These are phyloP conservation scores for Deinandra increscens DNA, from an alignment of 129 eudicot species.

Conservation along the genomic window DNA sequence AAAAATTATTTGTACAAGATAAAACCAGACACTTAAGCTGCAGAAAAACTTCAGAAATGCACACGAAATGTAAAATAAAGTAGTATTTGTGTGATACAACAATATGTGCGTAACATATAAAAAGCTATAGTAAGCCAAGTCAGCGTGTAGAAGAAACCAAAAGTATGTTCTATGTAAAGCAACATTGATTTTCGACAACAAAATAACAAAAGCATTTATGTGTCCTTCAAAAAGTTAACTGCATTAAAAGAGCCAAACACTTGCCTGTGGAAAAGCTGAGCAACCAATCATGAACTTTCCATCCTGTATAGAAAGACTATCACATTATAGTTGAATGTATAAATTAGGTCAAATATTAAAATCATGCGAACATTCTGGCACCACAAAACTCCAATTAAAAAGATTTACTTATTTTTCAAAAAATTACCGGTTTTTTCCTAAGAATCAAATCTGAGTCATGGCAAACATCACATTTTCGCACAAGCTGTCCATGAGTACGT, in stretches of 20 bases:
- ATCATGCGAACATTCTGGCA: constrained; percentile 7
- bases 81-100: background rate
- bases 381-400: constrained; percentile 1
- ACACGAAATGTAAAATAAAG: constrained; percentile 5
- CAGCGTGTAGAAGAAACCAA: constrained; percentile 5
- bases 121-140: background rate
- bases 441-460: constrained; percentile 77
- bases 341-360: background rate
- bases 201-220: constrained; percentile 3
- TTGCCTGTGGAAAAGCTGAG: constrained; percentile 82
- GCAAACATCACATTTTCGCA: constrained; percentile 77
- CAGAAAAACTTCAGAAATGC: background rate
- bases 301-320: constrained; percentile 57
- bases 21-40: background rate
- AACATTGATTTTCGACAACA: background rate
- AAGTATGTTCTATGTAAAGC: background rate
- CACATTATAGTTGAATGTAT: background rate
- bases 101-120: background rate
- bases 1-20: background rate
- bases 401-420: background rate
- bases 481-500: constrained; percentile 51
- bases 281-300: constrained; percentile 99
- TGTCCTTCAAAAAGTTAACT: background rate
- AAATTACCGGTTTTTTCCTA: constrained; percentile 66
- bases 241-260: constrained; percentile 29